Evolutionary conservation across 805 yeast species (phyloP), one percentile per base, ranked within the genome.

Genomic region (Sugiyamaella boreocaroliniensis): DNA sequence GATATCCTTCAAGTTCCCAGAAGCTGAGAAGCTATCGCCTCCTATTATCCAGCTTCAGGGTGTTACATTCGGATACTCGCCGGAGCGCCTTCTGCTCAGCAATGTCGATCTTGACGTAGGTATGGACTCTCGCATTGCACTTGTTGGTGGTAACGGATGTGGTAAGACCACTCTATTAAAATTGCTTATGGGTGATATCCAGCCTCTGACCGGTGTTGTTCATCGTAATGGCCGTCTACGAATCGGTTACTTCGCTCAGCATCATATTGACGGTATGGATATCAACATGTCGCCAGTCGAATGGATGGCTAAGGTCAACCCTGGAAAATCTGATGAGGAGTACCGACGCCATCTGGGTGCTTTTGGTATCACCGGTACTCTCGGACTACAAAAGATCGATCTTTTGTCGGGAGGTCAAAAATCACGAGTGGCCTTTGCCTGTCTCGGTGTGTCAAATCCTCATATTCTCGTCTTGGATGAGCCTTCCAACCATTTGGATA

Each of bases 71-170:
- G 96, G 96, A 45, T 93, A 93, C 68, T 70, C 73, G 47, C 82
- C 85, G 6, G 73, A 74, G 2, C 82, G 81, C 52, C 71, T 88
- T 29, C 70, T 90, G 54, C 71, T 92, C 58, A 76, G 77, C 29
- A 75, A 88, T 61, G 97, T 90, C 43, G 96, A 90, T 60, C 69
- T 93, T 56, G 95, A 89, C 60, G 88, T 93, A 51, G 96, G 88
- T 69, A 76, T 92, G 87, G 87, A 90, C 63, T 89, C 97, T 1
- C 80, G 99, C 69, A 86, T 93, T 62, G 99, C 98, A 0, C 76
- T 93, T 55, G 96, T 93, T 55, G 99, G 99, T 78, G 98, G 97
- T 55, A 93, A 93, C 68, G 99, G 99, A 74, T 88, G 97, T 66
- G 99, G 99, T 86, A 93, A 93, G 70, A 90, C 99, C 10, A 93